Evolutionary conservation across 164 flowering plant species (phyloP), one percentile per base, ranked within the genome.

Genomic region (Stephania cephalantha): DNA sequence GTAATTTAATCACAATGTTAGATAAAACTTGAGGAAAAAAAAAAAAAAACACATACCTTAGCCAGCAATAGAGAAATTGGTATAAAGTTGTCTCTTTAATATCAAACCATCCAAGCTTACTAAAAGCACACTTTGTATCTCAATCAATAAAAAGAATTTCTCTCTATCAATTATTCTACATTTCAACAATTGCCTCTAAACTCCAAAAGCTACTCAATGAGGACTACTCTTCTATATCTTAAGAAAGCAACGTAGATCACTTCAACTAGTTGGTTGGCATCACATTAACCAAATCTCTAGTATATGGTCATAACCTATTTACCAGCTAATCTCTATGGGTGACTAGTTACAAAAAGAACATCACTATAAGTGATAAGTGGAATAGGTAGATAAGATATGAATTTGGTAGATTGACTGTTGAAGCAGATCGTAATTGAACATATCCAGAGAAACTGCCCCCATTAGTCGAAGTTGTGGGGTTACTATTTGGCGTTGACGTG

Each of bases 401-500:
- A 73, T 72, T 73, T 12, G 79, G 81, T 74, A 76, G 72, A 65
- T 79, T 75, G 73, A 72, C 69, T 48, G 77, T 55, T 70, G 93
- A 82, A 75, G 88, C 77, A 81, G 87, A 85, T 79, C 86, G 77
- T 74, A 95, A 83, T 79, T 93, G 98, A 73, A 92, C 90, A 35
- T 91, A 85, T 73, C 98, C 99, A 5, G 91, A 82, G 83, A 85
- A 89, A 77, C 87, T 88, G 76, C 92, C 91, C 17, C 77, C 77
- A 46, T 78, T 50, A 70, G 46, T 81, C 25, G 81, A 17, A 5
- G 48, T 53, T 25, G 85, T 5, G 46, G 90, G 81, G 69, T 83
- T 82, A 72, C 78, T 79, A 75, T 69, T 82, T 63, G 90, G 70
- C 17, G 77, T 78, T 69, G 86, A 20, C 31, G 78, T 70, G 50